Evolutionary conservation across 495 filamentous ascomycete genomes (phyloP).

Genomic region (Pyrenopolyporus hunteri): DNA sequence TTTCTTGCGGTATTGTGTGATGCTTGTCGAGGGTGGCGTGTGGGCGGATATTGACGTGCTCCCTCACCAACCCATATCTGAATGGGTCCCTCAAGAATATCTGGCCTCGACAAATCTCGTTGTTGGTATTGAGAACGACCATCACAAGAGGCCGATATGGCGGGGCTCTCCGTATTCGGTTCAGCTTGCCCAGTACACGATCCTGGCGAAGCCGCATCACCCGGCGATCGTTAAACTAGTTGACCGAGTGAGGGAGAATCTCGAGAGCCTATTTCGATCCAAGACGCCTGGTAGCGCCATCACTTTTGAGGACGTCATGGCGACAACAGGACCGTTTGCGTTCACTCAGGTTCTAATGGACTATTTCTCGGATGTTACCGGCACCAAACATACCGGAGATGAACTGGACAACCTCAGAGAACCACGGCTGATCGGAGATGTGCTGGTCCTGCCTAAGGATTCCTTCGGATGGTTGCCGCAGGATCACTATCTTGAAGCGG

Average conservation of each 20-base stretch:
- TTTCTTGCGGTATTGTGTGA: conserved; percentile 56
- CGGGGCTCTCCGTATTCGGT: conserved; percentile 33
- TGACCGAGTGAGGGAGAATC: conserved; percentile 27
- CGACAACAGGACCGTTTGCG: conserved; percentile 29
- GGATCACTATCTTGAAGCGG: conserved; percentile 3
- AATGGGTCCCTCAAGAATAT: conserved; percentile 48
- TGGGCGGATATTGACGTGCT: conserved; percentile 57
- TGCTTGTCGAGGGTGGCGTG: conserved; percentile 58
- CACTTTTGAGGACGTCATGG: conserved; percentile 31
- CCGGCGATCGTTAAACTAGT: conserved; percentile 30
- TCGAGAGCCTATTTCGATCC: conserved; percentile 9
- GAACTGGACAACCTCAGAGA: conserved; percentile 24
- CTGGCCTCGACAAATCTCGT: conserved; percentile 42
- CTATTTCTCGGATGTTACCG: conserved; percentile 15
- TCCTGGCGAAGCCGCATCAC: conserved; percentile 48
- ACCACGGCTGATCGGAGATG: conserved; percentile 31
- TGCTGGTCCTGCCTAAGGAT: conserved; percentile 37
- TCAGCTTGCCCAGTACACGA: conserved; percentile 51
- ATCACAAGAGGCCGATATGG: conserved; percentile 39
- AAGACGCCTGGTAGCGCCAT: background rate
- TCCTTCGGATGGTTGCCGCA: conserved; percentile 30
- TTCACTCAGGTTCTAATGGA: conserved; percentile 34
- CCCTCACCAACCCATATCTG: conserved; percentile 43
- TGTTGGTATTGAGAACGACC: conserved; percentile 52
- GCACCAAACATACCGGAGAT: conserved; percentile 14